Evolutionary conservation across 2,329 filamentous ascomycete species (phyloP).

Genomic region (Aspergillus terreus): DNA sequence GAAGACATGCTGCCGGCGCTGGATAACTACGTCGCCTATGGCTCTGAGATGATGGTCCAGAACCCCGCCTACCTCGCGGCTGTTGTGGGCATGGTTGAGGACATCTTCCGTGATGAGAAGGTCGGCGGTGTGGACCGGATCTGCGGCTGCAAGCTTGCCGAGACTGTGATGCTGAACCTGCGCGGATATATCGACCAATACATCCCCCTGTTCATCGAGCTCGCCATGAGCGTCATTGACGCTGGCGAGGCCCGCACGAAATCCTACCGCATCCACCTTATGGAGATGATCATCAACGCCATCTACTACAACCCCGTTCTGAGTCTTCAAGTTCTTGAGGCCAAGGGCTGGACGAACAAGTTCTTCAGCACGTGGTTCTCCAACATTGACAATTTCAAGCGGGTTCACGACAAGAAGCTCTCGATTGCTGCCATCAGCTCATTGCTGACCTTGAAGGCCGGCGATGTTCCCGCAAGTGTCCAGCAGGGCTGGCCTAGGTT

Average conservation of each 20-base stretch:
- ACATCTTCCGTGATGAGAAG: conserved; percentile 90
- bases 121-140: conserved; percentile 92
- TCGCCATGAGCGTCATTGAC: conserved; percentile 77
- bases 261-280: conserved; percentile 90
- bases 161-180: conserved; percentile 95
- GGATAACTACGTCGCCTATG: conserved; percentile 97
- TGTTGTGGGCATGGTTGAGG: conserved; percentile 87
- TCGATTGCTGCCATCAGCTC: conserved; percentile 91
- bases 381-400: conserved; percentile 85
- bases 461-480: conserved; percentile 85
- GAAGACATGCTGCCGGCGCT: conserved; percentile 98
- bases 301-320: conserved; percentile 95
- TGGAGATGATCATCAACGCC: conserved; percentile 98
- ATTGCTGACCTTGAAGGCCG: conserved; percentile 72
- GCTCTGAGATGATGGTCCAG: conserved; percentile 72
- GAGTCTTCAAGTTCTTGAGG: conserved; percentile 81
- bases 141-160: conserved; percentile 94
- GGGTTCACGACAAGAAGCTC: conserved; percentile 98
- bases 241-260: conserved; percentile 79
- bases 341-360: conserved; percentile 92
- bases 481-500: conserved; percentile 93
- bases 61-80: conserved; percentile 85
- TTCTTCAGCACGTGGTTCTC: conserved; percentile 99
- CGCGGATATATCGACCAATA: conserved; percentile 84
- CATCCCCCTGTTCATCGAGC: conserved; percentile 80